Evolutionary conservation across 148 eudicot species (phyloP), one percentile per base, ranked within the genome.

Genomic region (Hydrangea macrophylla): DNA sequence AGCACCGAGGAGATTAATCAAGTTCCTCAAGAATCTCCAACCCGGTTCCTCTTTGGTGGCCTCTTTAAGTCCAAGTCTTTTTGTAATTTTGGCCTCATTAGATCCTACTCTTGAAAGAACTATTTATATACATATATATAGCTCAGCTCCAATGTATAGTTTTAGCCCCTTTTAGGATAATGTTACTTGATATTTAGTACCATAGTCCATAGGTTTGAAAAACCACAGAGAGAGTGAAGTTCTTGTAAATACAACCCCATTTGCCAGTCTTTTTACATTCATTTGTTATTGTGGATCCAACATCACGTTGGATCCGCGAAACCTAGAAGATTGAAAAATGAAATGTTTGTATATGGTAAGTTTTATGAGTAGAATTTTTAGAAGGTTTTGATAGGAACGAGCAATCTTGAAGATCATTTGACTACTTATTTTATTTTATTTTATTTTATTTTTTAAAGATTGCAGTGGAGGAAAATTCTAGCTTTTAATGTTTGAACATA

Each of bases 21-120:
- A 80, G 71, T 42, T 20, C 64, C 83, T 0, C 90, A 90, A 77
- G 92, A 88, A 65, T 86, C 92, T 11, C 92, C 91, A 26, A 84
- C 94, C 20, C 66, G 85, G 70, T 85, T 79, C 76, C 81, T 92
- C 20, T 92, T 92, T 32, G 84, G 98, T 7, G 88, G 92, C 28
- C 90, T 92, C 22, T 92, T 92, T 65, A 92, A 88, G 80, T 88
- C 96, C n/a, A 78, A 84, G 77, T 92, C 96, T 3, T 90, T 92
- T 62, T 80, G 83, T 33, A 90, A 90, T 69, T 88, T 92, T 65
- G 92, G 98, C 22, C 73, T 90, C 79, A 82, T 90, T 69, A 80
- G 90, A 59, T 93, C 98, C n/a, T 84, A 90, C 82, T 80, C 92
- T 59, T 92, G 66, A 75, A 39, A n/a, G 32, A 13, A 7, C 23